Evolutionary conservation across 176 grass and related monocot species (phyloP).

Genomic region (Rhynchospora breviuscula): DNA sequence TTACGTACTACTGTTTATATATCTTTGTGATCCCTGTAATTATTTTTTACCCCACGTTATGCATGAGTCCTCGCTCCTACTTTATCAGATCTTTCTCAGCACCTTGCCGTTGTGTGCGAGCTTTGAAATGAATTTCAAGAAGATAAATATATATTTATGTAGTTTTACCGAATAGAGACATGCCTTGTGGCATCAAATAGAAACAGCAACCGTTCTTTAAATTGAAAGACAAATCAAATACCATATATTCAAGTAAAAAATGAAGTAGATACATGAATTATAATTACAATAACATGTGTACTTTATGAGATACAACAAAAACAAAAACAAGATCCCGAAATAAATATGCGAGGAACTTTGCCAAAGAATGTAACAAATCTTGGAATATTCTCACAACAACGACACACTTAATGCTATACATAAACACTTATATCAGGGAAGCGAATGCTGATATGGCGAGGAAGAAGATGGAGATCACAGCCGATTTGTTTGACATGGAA

Average conservation of each 20-base stretch:
- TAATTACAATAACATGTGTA: not conserved
- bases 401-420: not conserved
- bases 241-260: not conserved
- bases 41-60: too few relatives aligned
- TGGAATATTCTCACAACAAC: not conserved
- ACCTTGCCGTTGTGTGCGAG: too few relatives aligned
- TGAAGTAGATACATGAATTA: constrained; percentile 11
- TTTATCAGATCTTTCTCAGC: not conserved
- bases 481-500: constrained; percentile 1
- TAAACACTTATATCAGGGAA: constrained; percentile 16
- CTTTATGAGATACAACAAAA: not conserved
- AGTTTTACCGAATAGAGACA: not conserved
- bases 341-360: not conserved
- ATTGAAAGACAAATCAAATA: not conserved
- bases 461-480: constrained; percentile 18
- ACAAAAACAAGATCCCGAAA: not conserved
- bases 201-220: not conserved
- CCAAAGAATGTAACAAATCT: constrained; percentile 17
- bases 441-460: constrained; percentile 1
- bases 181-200: not conserved
- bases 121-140: not conserved
- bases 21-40: too few relatives aligned
- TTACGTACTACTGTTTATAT: too few relatives aligned
- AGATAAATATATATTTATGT: not conserved
- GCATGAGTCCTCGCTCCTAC: not conserved